Conservation (phyloP, 257 asterid species). For the Gentiana macrophylla region DNA sequence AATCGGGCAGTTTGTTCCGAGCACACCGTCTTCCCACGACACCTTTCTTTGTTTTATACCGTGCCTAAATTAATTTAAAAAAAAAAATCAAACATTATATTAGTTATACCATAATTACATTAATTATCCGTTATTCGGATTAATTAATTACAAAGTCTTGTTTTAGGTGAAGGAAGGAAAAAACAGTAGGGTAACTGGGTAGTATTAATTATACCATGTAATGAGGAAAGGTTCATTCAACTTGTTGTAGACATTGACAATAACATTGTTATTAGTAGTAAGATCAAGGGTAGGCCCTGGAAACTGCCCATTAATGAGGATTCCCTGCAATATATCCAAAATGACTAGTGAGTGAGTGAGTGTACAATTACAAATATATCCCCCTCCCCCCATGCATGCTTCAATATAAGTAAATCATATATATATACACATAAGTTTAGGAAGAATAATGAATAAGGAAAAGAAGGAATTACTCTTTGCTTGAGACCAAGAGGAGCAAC, state of each 20-base stretch:
- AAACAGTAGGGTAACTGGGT: too few species aligned
- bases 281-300: conserved; percentile 67
- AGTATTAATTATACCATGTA: conserved; percentile 44
- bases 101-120: too few species aligned
- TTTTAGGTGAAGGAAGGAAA: neutral
- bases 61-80: conserved; percentile 27
- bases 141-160: too few species aligned
- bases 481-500: conserved; percentile 58
- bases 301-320: conserved; percentile 67
- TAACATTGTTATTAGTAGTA: conserved; percentile 58
- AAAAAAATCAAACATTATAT: neutral
- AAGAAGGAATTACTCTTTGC: conserved; percentile 39
- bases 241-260: conserved; percentile 46
- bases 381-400: too few species aligned
- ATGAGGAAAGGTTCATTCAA: conserved; percentile 63
- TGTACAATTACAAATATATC: too few species aligned
- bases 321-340: conserved; percentile 43
- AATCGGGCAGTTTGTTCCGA: conserved; percentile 87
- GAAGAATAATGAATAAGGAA: neutral
- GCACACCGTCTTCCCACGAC: conserved; percentile 92
- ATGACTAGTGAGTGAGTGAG: neutral
- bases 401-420: too few species aligned
- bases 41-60: conserved; percentile 66
- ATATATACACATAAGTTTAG: too few species aligned
- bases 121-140: too few species aligned